Base-by-base conservation (phyloP, 352 stramenopile genomes). In the Phytophthora megakarya region DNA sequence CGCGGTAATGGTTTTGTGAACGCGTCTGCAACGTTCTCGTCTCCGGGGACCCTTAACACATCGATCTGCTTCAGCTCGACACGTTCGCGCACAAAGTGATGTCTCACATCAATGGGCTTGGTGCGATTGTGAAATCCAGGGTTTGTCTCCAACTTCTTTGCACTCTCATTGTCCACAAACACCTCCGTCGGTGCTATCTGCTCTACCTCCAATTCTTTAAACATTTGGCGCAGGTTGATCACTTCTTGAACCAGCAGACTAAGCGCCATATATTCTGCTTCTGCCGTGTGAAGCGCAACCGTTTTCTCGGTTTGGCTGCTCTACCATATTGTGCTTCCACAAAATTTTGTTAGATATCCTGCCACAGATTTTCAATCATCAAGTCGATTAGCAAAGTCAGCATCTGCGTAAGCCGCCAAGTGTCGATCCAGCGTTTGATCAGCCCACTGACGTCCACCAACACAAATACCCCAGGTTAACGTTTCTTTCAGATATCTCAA, bases 171-270 rank as follows among this genome's bases (percentile, higher is more conserved):
- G 45, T 69, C 61, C 21, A 66, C 52, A 23, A 58, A 72, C 7
- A 69, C 56, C 30, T 45, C 18, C 9, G 67, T 50, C 1, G 67
- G 32, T 35, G 23, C n/a, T 13, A 50, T 54, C 15, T 65, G 48
- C 9, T 57, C 13, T 10, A 63, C 38, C 5, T 56, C 10, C 44
- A 70, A 21, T 55, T 66, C 66, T 37, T 66, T 54, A 4, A 70
- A 18, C 54, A 74, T 66, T 33, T 60, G 59, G 1, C 60, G 55
- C 16, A 74, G 37, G 33, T 70, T 55, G 3, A 74, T 21, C 0
- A 74, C 54, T 47, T 69, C 47, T 62, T 74, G 55, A 5, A 64
- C 60, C n/a, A n/a, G n/a, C n/a, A n/a, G n/a, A 37, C 43, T 61
- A 13, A 74, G 39, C 2, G 49, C 35, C 38, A 73, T 73, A 12